Evolutionary conservation across 768 basidiomycete species (phyloP).

Genomic region (Scleroderma bovista): DNA sequence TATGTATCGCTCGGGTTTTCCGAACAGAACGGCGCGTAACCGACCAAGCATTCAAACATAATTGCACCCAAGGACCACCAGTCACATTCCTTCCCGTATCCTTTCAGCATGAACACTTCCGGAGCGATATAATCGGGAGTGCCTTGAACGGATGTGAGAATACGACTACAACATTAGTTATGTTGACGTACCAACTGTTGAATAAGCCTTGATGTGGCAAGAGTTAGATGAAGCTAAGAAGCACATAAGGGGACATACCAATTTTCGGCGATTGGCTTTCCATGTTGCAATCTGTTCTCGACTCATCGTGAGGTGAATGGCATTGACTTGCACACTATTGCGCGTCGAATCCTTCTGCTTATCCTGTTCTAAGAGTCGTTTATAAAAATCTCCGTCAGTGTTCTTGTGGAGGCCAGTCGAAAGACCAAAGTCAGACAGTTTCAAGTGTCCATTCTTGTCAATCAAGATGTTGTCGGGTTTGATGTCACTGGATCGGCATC

Average conservation of each 20-base stretch:
- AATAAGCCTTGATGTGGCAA: conserved; percentile 73
- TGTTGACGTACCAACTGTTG: conserved; percentile 56
- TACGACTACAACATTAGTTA: not conserved
- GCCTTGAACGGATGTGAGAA: conserved; percentile 11
- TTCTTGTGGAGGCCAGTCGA: conserved; percentile 97
- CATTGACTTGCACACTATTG: conserved; percentile 97
- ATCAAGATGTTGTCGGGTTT: conserved; percentile 99
- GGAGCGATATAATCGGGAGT: conserved; percentile 75
- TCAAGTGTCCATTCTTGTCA: conserved; percentile 94
- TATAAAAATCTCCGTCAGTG: conserved; percentile 92
- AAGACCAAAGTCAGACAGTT: conserved; percentile 96
- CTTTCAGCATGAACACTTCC: conserved; percentile 95
- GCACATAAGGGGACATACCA: conserved; percentile 43
- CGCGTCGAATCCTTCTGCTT: conserved; percentile 61
- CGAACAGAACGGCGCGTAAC: conserved; percentile 96
- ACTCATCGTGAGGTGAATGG: conserved; percentile 96
- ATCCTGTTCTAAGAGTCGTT: conserved; percentile 78
- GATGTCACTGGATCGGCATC: conserved; percentile 67
- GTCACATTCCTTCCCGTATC: conserved; percentile 98
- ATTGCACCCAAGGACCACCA: conserved; percentile 99
- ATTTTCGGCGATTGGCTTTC: conserved; percentile 96
- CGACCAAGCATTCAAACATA: conserved; percentile 98
- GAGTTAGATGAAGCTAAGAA: conserved; percentile 6
- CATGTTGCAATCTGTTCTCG: conserved; percentile 96
- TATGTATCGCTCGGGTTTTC: conserved; percentile 98